Percentiles rank a stretch among this genome's conserved stretches.
Evolutionary conservation across 495 filamentous ascomycete species (phyloP).

Genomic region (Aspergillus diversus): DNA sequence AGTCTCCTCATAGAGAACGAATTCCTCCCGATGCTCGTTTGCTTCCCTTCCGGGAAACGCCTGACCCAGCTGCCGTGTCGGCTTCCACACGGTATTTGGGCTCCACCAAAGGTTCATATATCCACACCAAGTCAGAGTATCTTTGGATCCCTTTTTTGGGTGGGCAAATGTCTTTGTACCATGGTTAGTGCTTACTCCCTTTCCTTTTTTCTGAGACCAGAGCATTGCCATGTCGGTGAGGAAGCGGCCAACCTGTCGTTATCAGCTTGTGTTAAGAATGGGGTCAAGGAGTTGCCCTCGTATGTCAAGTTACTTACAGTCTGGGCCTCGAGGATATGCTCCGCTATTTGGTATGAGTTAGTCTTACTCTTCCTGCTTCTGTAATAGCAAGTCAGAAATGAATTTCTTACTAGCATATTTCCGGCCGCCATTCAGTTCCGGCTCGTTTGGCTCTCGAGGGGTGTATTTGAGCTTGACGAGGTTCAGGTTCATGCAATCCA

Average conservation of each 20-base stretch:
- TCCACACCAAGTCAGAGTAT: neutral
- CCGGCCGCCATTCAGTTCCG: neutral
- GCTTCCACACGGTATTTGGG: too few species aligned
- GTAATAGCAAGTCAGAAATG: neutral
- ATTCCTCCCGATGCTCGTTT: neutral
- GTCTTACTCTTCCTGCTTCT: too few species aligned
- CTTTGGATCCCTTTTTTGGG: neutral
- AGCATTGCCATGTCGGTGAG: neutral
- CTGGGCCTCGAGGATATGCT: neutral
- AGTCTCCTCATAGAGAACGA: neutral
- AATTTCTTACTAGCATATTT: neutral
- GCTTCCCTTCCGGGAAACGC: neutral
- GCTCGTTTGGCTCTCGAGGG: neutral
- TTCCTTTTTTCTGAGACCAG: neutral
- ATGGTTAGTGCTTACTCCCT: neutral
- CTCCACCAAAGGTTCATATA: conserved; percentile 4
- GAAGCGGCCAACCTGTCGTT: neutral
- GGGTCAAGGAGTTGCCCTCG: too few species aligned
- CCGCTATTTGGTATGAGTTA: too few species aligned
- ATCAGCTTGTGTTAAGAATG: too few species aligned
- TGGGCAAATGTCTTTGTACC: neutral
- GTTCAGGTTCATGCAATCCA: neutral
- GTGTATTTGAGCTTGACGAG: neutral
- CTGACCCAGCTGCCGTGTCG: too few species aligned
- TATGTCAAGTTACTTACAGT: neutral